Evolutionary conservation across 23 red algal genomes (phyloP).

Genomic region (Gracilaria gracilis): DNA sequence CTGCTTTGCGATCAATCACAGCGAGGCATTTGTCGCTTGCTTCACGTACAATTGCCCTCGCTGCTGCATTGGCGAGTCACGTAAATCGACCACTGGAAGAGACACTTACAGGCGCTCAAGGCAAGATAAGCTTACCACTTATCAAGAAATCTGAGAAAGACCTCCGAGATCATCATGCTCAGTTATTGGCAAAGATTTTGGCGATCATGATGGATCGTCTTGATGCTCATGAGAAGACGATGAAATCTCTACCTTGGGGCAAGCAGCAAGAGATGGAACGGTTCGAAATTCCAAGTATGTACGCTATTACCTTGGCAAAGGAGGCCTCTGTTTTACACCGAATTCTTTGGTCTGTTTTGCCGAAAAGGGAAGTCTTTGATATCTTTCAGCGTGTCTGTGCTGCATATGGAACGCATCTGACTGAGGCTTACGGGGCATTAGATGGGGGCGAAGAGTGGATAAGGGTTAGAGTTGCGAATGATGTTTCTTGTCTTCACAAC

Average conservation of each 20-base stretch:
- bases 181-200: constrained; percentile 77
- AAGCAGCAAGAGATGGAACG: constrained; percentile 64
- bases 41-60: constrained; percentile 70
- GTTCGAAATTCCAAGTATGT: constrained; percentile 68
- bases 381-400: constrained; percentile 67
- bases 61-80: constrained; percentile 48
- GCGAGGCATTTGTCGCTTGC: constrained; percentile 80
- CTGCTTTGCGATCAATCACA: constrained; percentile 83
- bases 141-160: constrained; percentile 62
- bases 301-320: constrained; percentile 65
- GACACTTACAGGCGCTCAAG: constrained; percentile 28
- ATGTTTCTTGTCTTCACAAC: constrained; percentile 66
- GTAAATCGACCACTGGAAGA: constrained; percentile 42
- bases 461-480: constrained; percentile 59
- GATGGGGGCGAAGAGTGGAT: constrained; percentile 75
- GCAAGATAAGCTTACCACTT: constrained; percentile 39
- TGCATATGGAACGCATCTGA: constrained; percentile 61
- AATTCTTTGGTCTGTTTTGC: constrained; percentile 74
- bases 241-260: constrained; percentile 71
- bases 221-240: constrained; percentile 50
- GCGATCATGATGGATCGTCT: constrained; percentile 85
- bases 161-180: constrained; percentile 69
- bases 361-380: constrained; percentile 55
- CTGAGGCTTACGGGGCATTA: constrained; percentile 57
- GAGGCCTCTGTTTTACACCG: constrained; percentile 76